Evolutionary conservation across 2,329 filamentous ascomycete species (phyloP), one percentile per base, ranked within the genome.

Genomic region (Verticillium nubilum): DNA sequence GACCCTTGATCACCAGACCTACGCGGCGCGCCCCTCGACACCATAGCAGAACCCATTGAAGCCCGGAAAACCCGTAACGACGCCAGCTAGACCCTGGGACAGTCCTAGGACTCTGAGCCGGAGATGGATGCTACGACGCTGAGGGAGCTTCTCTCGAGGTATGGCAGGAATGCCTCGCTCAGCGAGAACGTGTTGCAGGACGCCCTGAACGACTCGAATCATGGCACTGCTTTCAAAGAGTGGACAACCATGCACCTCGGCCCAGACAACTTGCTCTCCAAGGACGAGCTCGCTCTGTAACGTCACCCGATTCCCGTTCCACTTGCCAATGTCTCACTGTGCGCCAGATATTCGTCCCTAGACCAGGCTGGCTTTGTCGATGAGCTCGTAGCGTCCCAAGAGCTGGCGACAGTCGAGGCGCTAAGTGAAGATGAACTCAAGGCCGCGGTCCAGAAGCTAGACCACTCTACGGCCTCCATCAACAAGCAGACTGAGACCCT

Each of bases 381-480:
- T 58, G 69, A 69, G 61, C 71, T 85, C 27, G 74, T 74, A 4
- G 75, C 74, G 19, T 65, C 73, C 37, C 72, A 79, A 59, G 78
- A 84, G 63, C 64, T 81, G n/a, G 73, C 76, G 4, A 66, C 74
- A 31, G 72, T 81, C 33, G 80, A 79, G 58, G 78, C 82, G 5
- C 71, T 89, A 53, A 73, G 77, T 15, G 86, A 90, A 60, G 74
- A 81, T 27, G 86, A 90, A 57, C 75, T 91, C 59, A 77, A 78
- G 58, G 71, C 76, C 47, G 88, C 88, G 17, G 85, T 89, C 56
- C 78, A 82, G 3, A 83, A 88, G 58, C 76, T 92, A n/a, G 79
- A 83, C 61, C 77, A 77, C 37, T 89, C 88, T 1, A 90, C 88
- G 0, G 79, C 79, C 19, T 81, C 80, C 19, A 88, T 91, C 28